These are phyloP conservation scores for Noccaea bulbosa DNA, from an alignment of 345 rosid species.

Conservation along the genomic window DNA sequence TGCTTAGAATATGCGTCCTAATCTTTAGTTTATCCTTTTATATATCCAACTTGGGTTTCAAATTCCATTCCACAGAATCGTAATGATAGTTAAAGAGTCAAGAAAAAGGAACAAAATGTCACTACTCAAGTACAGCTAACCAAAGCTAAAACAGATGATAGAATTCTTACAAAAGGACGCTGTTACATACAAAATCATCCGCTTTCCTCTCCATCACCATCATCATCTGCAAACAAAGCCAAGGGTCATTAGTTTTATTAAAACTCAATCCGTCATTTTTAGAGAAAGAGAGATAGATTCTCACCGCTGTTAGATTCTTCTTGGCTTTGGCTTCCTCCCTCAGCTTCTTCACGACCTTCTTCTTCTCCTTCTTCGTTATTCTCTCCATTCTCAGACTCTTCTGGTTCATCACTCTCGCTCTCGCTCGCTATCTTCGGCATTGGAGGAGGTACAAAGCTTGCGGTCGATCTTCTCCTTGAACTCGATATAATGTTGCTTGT, in stretches of 20 bases:
- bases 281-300: slow-evolving; percentile 18
- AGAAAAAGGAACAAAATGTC: slow-evolving; percentile 20
- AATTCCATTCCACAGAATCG: slow-evolving; percentile 12
- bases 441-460: slow-evolving; percentile 69
- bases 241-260: slow-evolving; percentile 7
- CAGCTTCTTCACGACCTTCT: slow-evolving; percentile 26
- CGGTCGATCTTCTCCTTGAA: slow-evolving; percentile 77
- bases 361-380: slow-evolving; percentile 25
- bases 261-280: neutral
- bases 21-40: neutral
- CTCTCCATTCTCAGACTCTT: slow-evolving; percentile 32
- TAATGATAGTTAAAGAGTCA: neutral
- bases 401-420: slow-evolving; percentile 51
- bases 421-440: slow-evolving; percentile 70
- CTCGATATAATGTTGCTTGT: slow-evolving; percentile 75
- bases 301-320: slow-evolving; percentile 38
- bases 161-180: neutral
- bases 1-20: slow-evolving; percentile 26
- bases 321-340: slow-evolving; percentile 26
- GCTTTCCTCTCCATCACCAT: slow-evolving; percentile 33
- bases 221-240: slow-evolving; percentile 37
- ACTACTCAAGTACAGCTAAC: slow-evolving; percentile 9
- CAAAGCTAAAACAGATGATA: slow-evolving; percentile 11
- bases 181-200: slow-evolving; percentile 16
- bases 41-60: neutral